Conservation (phyloP, 768 basidiomycete species). For the Tylopilus rubrobrunneus region DNA sequence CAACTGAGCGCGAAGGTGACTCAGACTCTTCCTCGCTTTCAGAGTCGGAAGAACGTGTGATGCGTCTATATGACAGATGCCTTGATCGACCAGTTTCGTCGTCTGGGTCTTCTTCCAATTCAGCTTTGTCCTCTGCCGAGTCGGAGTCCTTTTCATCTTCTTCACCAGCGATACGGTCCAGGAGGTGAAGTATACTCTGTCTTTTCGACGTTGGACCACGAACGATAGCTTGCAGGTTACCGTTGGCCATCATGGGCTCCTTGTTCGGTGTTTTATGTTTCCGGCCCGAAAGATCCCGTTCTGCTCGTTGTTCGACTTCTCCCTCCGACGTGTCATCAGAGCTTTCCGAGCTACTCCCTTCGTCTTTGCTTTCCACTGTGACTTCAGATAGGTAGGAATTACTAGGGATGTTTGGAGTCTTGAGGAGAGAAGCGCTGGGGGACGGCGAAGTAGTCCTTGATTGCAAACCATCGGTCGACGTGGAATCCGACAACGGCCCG, state of each 20-base stretch:
- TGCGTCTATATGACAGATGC: constrained; percentile 34
- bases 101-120: constrained; percentile 39
- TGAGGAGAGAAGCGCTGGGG: constrained; percentile 1
- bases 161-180: constrained; percentile 28
- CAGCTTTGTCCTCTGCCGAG: constrained; percentile 40
- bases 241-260: constrained; percentile 7
- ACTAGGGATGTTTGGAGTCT: constrained; percentile 24
- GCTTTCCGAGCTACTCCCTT: constrained; percentile 40
- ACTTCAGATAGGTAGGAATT: constrained; percentile 36
- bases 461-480: constrained; percentile 1
- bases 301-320: constrained; percentile 12
- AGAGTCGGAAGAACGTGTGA: constrained; percentile 28
- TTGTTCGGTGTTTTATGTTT: not conserved
- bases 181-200: constrained; percentile 19
- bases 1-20: constrained; percentile 17
- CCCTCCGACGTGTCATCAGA: constrained; percentile 24
- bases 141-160: constrained; percentile 33
- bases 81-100: constrained; percentile 29
- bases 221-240: constrained; percentile 40
- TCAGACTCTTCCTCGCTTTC: constrained; percentile 31
- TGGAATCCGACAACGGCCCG: not conserved
- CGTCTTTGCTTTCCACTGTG: constrained; percentile 32
- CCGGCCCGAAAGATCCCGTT: not conserved
- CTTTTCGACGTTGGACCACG: constrained; percentile 35
- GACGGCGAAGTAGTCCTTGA: not conserved